Percentiles rank a stretch among this genome's conserved stretches.
Conservation (phyloP, 2,329 filamentous ascomycete genomes). For the Scytalidium sp. region DNA sequence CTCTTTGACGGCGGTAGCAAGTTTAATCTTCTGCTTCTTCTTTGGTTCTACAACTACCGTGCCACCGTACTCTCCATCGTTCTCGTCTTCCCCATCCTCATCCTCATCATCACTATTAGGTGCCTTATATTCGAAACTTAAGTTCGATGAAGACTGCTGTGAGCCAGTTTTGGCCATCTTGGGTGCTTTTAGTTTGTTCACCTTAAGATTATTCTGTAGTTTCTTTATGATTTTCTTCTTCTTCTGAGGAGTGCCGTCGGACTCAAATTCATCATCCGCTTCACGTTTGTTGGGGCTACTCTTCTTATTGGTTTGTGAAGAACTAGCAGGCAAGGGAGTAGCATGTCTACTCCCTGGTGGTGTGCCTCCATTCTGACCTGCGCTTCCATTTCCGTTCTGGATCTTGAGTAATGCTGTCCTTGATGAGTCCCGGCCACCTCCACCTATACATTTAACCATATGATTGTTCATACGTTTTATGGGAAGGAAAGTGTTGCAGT, state of each 20-base stretch:
- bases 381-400: conserved; percentile 45
- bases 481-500: conserved; percentile 64
- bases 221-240: conserved; percentile 27
- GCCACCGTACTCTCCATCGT: conserved; percentile 22
- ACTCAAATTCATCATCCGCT: conserved; percentile 26
- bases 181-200: conserved; percentile 17
- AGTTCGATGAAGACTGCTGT: conserved; percentile 16
- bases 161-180: conserved; percentile 17
- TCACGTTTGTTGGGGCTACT: conserved; percentile 27
- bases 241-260: conserved; percentile 25
- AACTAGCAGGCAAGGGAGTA: conserved; percentile 47
- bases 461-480: conserved; percentile 65
- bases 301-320: conserved; percentile 12
- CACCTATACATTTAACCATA: conserved; percentile 66
- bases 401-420: conserved; percentile 62
- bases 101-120: conserved; percentile 18
- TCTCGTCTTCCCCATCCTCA: conserved; percentile 17
- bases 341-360: conserved; percentile 62
- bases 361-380: conserved; percentile 52
- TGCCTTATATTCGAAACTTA: conserved; percentile 21
- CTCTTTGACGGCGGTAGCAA: background rate
- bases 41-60: conserved; percentile 20
- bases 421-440: conserved; percentile 61
- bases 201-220: conserved; percentile 9
- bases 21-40: conserved; percentile 22